These are phyloP conservation scores for Pestalotiopsis sp. DNA, from an alignment of 2,329 filamentous ascomycete species.

Conservation along the genomic window DNA sequence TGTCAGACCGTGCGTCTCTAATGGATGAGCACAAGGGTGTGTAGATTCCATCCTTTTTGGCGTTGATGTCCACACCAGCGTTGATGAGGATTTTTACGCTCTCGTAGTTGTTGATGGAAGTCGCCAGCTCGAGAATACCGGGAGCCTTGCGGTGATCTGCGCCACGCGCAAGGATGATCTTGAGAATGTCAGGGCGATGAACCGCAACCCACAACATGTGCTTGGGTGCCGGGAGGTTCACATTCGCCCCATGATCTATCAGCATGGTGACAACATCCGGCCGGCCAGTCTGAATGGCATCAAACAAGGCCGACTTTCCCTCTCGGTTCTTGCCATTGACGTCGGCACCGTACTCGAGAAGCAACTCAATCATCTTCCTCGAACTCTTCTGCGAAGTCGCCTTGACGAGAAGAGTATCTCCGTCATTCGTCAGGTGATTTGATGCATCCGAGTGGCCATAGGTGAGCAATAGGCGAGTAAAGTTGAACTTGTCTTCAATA, in stretches of 20 bases:
- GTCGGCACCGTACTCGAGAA: slow-evolving; percentile 62
- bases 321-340: slow-evolving; percentile 61
- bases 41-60: slow-evolving; percentile 67
- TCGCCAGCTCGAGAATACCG: slow-evolving; percentile 66
- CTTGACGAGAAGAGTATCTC: slow-evolving; percentile 63
- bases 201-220: slow-evolving; percentile 69
- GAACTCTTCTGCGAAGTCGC: slow-evolving; percentile 63
- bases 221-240: slow-evolving; percentile 70
- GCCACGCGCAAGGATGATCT: slow-evolving; percentile 59
- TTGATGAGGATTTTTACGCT: slow-evolving; percentile 59
- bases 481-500: slow-evolving; percentile 53
- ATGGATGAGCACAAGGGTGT: slow-evolving; percentile 71
- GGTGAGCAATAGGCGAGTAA: slow-evolving; percentile 62
- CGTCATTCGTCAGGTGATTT: slow-evolving; percentile 49
- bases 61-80: slow-evolving; percentile 62
- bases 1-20: slow-evolving; percentile 64
- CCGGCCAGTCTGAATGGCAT: slow-evolving; percentile 59
- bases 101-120: slow-evolving; percentile 65
- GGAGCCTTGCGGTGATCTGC: slow-evolving; percentile 63
- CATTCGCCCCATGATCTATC: slow-evolving; percentile 63
- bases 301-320: slow-evolving; percentile 66
- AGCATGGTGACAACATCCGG: slow-evolving; percentile 57
- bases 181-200: slow-evolving; percentile 59
- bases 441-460: slow-evolving; percentile 61
- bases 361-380: slow-evolving; percentile 56